Evolutionary conservation across 495 filamentous ascomycete species (phyloP).

Genomic region (Penicillium canescens): DNA sequence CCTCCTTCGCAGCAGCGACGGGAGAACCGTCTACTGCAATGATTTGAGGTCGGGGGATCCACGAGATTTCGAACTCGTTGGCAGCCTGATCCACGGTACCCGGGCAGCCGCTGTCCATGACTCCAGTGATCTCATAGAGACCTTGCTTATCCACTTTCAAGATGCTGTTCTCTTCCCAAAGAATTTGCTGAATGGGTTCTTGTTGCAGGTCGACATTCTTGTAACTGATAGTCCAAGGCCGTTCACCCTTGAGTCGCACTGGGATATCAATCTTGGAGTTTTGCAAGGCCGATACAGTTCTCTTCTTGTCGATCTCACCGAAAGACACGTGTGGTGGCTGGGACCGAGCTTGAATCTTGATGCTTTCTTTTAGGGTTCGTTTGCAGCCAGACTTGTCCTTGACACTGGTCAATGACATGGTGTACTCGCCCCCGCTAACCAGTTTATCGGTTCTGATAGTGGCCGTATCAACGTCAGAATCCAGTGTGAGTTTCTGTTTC

Average conservation of each 20-base stretch:
- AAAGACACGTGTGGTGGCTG: slow-evolving; percentile 85
- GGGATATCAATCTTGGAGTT: slow-evolving; percentile 71
- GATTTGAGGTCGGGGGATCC: slow-evolving; percentile 79
- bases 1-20: slow-evolving; percentile 46
- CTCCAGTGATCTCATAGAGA: slow-evolving; percentile 72
- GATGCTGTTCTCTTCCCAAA: slow-evolving; percentile 66
- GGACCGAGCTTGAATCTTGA: slow-evolving; percentile 80
- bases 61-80: slow-evolving; percentile 74
- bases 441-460: slow-evolving; percentile 74
- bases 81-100: slow-evolving; percentile 73
- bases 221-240: slow-evolving; percentile 79
- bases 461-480: slow-evolving; percentile 57
- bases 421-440: slow-evolving; percentile 81
- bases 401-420: slow-evolving; percentile 75
- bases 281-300: slow-evolving; percentile 72
- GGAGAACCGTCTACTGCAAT: slow-evolving; percentile 61
- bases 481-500: slow-evolving; percentile 64
- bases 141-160: slow-evolving; percentile 66
- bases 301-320: slow-evolving; percentile 76
- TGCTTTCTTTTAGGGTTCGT: slow-evolving; percentile 74
- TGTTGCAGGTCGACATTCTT: slow-evolving; percentile 55
- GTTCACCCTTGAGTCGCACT: slow-evolving; percentile 76
- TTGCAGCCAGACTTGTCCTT: slow-evolving; percentile 87
- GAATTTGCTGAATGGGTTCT: slow-evolving; percentile 46
- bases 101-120: slow-evolving; percentile 76